Percentiles rank a stretch among this genome's conserved stretches.
Conservation (phyloP, 768 basidiomycete genomes). For the Serendipita sp. region DNA sequence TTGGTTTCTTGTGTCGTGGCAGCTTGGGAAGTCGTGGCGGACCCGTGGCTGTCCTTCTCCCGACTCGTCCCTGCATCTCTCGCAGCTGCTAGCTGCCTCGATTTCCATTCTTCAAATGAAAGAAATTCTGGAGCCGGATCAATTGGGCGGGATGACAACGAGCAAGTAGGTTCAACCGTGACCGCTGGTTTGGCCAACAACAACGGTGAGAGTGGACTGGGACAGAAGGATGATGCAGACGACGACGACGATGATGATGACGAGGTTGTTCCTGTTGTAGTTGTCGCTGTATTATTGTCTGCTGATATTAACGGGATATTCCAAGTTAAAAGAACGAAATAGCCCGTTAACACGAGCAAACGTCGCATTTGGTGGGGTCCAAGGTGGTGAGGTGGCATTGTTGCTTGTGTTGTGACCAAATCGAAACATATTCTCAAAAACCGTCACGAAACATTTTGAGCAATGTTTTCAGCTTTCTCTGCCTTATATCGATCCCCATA, state of each 20-base stretch:
- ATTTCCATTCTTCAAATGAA: conserved; percentile 83
- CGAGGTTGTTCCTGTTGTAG: too few species aligned
- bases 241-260: too few species aligned
- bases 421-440: too few species aligned
- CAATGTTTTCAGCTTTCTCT: too few species aligned
- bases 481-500: too few species aligned
- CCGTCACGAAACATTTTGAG: too few species aligned
- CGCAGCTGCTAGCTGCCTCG: conserved; percentile 37
- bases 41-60: conserved; percentile 9
- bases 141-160: neutral
- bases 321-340: neutral
- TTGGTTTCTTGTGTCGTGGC: neutral
- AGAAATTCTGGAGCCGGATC: conserved; percentile 26
- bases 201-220: neutral
- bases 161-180: neutral
- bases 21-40: neutral
- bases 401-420: too few species aligned
- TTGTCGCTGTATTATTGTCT: too few species aligned
- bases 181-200: neutral
- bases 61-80: conserved; percentile 20
- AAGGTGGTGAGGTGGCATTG: too few species aligned
- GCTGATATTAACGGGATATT: too few species aligned
- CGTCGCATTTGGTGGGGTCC: neutral
- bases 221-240: neutral
- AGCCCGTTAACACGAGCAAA: neutral